Base-by-base conservation (phyloP, 495 filamentous ascomycete species). In the Entonaema liquescens region DNA sequence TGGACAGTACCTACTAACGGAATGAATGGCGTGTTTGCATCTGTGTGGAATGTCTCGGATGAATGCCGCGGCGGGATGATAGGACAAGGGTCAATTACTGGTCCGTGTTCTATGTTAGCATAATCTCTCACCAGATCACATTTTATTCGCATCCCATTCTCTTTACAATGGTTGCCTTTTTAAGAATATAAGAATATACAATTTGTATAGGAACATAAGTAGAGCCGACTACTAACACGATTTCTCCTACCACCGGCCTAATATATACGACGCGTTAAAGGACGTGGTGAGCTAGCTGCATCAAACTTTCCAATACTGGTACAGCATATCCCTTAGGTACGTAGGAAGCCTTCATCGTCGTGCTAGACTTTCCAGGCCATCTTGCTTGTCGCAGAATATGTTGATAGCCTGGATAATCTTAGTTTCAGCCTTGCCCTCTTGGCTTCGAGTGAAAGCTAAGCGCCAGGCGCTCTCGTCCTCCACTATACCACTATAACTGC, bases 361-460 rank as follows among this genome's bases (percentile, higher is more conserved):
- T 56, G 85, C 81, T 28, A 88, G 57, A 29, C 66, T 74, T 66
- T 87, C 85, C 17, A 89, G 53, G 56, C 78, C 81, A 40, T 86
- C 79, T 70, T 91, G 88, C 79, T 86, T 85, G 17, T 87, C 83
- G 19, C 82, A 84, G 75, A 91, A 90, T 31, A 88, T 87, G 68
- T 87, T 85, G 44, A 91, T 79, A 15, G 88, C 88, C 83, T 89
- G 81, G 13, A 75, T 84, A 68, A 86, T 68, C 76, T 88, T 89
- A 19, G 72, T 75, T 75, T 86, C 83, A 17, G 82, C 82, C 38
- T 81, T 80, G 0, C 87, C 87, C 31, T 78, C 76, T 3, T 80
- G 70, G 50, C 83, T 80, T 19, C 81, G 75, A 0, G 82, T 83
- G 56, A 90, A 87, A 1, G 83, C 83, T 53, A 84, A 73, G 63